Evolutionary conservation across 2,329 filamentous ascomycete species (phyloP).

Genomic region (Xylariaceae sp.): DNA sequence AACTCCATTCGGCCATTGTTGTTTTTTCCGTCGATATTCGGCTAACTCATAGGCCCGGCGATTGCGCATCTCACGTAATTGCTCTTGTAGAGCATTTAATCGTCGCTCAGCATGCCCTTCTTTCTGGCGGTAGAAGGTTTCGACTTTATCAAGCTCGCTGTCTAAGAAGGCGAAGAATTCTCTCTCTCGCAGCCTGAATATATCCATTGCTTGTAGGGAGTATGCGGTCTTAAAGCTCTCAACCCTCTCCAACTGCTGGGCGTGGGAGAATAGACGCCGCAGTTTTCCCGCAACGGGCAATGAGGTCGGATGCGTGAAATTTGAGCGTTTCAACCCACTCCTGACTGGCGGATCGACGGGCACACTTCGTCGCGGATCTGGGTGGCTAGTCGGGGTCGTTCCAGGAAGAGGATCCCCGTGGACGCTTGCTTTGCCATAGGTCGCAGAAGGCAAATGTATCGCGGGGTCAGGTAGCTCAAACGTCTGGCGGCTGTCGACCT

Average conservation of each 20-base stretch:
- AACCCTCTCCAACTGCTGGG: conserved; percentile 34
- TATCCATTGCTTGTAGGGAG: conserved; percentile 42
- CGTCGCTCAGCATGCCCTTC: conserved; percentile 78
- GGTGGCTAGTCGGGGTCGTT: conserved; percentile 21
- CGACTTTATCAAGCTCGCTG: conserved; percentile 82
- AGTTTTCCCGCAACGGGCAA: conserved; percentile 32
- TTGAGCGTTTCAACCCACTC: conserved; percentile 13
- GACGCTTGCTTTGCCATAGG: conserved; percentile 21
- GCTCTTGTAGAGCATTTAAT: conserved; percentile 67
- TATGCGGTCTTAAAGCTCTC: conserved; percentile 40
- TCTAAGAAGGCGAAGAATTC: conserved; percentile 88
- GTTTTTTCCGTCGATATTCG: conserved; percentile 38
- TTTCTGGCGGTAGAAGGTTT: conserved; percentile 81
- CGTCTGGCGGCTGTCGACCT: conserved; percentile 32
- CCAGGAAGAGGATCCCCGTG: background rate
- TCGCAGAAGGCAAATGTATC: conserved; percentile 39
- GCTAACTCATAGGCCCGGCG: conserved; percentile 69
- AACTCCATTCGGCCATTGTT: conserved; percentile 26
- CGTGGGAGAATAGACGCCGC: conserved; percentile 40
- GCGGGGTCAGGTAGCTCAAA: conserved; percentile 55
- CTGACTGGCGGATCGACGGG: conserved; percentile 29
- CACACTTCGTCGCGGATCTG: conserved; percentile 39
- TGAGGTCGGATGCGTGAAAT: conserved; percentile 19
- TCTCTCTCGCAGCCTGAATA: conserved; percentile 66
- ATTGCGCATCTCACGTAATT: conserved; percentile 91